phyloP scores from a whole-genome alignment of 306 rosid species.

The Fragaria vesca region DNA sequence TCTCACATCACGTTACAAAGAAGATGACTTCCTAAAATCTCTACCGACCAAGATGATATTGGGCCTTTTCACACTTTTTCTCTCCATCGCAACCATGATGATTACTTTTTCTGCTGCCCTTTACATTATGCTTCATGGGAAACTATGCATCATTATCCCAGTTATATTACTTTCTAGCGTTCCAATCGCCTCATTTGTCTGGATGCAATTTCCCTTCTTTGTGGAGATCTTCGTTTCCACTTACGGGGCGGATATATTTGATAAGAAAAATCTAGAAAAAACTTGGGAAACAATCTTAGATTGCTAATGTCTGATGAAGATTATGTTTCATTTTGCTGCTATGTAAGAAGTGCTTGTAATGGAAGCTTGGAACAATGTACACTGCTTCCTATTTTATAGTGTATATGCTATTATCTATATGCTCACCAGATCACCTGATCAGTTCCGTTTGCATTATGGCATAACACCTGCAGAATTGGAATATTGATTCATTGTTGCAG shows the following conservation, averaged over 20 bases:
- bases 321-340: neutral
- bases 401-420: neutral
- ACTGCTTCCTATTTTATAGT: neutral
- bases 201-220: conserved; percentile 23
- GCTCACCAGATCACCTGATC: no score
- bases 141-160: neutral
- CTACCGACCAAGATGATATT: conserved; percentile 36
- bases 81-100: conserved; percentile 42
- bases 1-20: conserved; percentile 43
- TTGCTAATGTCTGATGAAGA: neutral
- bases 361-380: neutral
- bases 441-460: neutral
- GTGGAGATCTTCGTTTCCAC: conserved; percentile 27
- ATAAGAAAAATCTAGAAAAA: rapidly evolving
- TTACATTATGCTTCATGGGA: conserved; percentile 14
- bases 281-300: rapidly evolving
- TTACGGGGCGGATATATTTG: conserved; percentile 16
- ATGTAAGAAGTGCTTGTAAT: neutral
- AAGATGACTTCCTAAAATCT: conserved; percentile 35
- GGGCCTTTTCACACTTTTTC: conserved; percentile 35
- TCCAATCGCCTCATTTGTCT: conserved; percentile 29
- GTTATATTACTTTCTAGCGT: neutral
- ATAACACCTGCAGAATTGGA: neutral
- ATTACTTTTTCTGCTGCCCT: conserved; percentile 35
- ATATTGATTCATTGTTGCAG: neutral